Percentiles rank a stretch among this genome's conserved stretches.
Conservation (phyloP, 805 yeast species). For the Yarrowia phangngaensis region DNA sequence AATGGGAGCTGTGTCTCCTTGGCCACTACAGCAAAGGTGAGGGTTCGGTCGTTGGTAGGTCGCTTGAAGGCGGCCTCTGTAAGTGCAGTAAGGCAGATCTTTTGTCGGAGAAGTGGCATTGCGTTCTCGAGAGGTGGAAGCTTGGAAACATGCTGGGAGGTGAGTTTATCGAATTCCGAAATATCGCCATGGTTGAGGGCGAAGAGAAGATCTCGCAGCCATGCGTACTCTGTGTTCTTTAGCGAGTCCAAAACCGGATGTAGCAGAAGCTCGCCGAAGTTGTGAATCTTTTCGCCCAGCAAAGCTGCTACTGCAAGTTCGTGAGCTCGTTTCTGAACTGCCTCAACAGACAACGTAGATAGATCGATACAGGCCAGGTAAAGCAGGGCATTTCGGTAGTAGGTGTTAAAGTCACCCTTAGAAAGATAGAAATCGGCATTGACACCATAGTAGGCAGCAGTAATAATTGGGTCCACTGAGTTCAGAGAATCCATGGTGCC, state of each 20-base stretch:
- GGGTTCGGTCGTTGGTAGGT: conserved; percentile 68
- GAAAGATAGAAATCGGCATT: conserved; percentile 70
- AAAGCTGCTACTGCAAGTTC: conserved; percentile 83
- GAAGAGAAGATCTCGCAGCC: conserved; percentile 70
- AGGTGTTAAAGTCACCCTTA: conserved; percentile 73
- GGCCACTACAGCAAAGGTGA: conserved; percentile 71
- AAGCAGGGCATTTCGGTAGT: conserved; percentile 74
- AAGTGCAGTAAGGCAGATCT: conserved; percentile 86
- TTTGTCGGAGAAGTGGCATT: conserved; percentile 72
- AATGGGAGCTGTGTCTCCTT: conserved; percentile 60
- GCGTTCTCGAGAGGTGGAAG: conserved; percentile 56
- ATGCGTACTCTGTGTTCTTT: conserved; percentile 49
- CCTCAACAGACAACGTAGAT: conserved; percentile 42
- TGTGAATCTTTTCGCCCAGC: conserved; percentile 86
- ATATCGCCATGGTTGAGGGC: conserved; percentile 78
- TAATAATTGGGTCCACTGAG: conserved; percentile 58
- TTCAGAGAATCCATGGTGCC: conserved; percentile 55
- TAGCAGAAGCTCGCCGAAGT: conserved; percentile 89
- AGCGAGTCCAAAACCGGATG: conserved; percentile 72
- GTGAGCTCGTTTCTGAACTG: conserved; percentile 54
- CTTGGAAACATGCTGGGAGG: conserved; percentile 42
- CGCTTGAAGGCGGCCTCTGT: conserved; percentile 78
- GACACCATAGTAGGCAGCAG: conserved; percentile 78
- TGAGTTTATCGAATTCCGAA: conserved; percentile 53
- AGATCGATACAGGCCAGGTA: conserved; percentile 71